Evolutionary conservation across 2,329 filamentous ascomycete genomes (phyloP).

Genomic region (Monosporascus sp.): DNA sequence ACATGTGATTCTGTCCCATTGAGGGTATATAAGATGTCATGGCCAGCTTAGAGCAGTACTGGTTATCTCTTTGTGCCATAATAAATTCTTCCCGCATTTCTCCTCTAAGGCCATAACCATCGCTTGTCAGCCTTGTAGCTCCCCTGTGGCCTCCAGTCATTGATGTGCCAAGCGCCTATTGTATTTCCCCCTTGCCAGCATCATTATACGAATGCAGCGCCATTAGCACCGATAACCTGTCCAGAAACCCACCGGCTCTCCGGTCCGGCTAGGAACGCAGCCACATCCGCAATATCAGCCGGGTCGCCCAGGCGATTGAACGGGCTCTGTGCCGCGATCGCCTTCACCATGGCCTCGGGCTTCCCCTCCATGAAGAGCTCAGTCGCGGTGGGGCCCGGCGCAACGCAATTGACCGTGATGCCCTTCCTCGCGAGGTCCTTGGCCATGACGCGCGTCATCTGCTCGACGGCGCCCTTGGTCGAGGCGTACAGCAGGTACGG

Average conservation of each 20-base stretch:
- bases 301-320: conserved; percentile 42
- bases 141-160: too few species aligned
- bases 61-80: too few species aligned
- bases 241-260: background rate
- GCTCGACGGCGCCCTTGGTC: conserved; percentile 56
- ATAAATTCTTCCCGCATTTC: too few species aligned
- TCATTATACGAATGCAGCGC: background rate
- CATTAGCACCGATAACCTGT: background rate
- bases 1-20: too few species aligned
- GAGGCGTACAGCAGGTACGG: conserved; percentile 47
- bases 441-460: conserved; percentile 49
- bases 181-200: background rate
- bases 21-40: too few species aligned
- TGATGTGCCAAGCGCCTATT: too few species aligned
- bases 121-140: too few species aligned
- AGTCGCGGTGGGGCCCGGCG: conserved; percentile 50
- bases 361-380: conserved; percentile 51
- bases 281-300: conserved; percentile 44
- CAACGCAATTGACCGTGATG: conserved; percentile 46
- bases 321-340: conserved; percentile 35
- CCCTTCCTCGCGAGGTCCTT: conserved; percentile 50
- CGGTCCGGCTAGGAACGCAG: conserved; percentile 34
- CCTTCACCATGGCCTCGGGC: conserved; percentile 38
- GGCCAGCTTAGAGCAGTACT: too few species aligned
- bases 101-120: too few species aligned